Evolutionary conservation across 129 eudicot genomes (phyloP).

Genomic region (Pseudognaphalium luteoalbum): DNA sequence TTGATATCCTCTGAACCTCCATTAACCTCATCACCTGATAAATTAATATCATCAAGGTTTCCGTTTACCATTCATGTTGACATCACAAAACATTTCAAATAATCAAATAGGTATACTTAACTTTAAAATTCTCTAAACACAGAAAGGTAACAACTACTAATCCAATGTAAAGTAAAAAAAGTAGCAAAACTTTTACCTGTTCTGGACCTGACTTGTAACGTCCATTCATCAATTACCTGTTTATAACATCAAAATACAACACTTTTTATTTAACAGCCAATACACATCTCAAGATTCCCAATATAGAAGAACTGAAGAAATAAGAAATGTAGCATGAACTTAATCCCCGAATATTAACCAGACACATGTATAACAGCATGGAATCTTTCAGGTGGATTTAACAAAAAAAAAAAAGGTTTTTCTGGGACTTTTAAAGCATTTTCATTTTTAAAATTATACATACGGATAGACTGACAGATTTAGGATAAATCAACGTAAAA

Average conservation of each 20-base stretch:
- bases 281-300: background rate
- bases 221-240: conserved; percentile 97
- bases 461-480: background rate
- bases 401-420: background rate
- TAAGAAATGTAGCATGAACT: conserved; percentile 43
- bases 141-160: background rate
- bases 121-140: background rate
- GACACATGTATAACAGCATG: conserved; percentile 19
- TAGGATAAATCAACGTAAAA: conserved; percentile 29
- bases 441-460: background rate
- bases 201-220: conserved; percentile 59
- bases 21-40: conserved; percentile 47
- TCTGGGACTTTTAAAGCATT: background rate
- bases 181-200: conserved; percentile 40
- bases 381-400: conserved; percentile 27
- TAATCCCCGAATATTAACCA: conserved; percentile 28
- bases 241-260: conserved; percentile 24
- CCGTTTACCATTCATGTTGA: background rate
- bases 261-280: background rate
- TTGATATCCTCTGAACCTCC: conserved; percentile 65
- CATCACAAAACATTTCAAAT: background rate
- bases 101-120: background rate
- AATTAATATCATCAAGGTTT: background rate
- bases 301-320: background rate
- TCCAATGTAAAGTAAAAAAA: background rate